Base-by-base conservation (phyloP, 768 basidiomycete species). In the Mycena metata region DNA sequence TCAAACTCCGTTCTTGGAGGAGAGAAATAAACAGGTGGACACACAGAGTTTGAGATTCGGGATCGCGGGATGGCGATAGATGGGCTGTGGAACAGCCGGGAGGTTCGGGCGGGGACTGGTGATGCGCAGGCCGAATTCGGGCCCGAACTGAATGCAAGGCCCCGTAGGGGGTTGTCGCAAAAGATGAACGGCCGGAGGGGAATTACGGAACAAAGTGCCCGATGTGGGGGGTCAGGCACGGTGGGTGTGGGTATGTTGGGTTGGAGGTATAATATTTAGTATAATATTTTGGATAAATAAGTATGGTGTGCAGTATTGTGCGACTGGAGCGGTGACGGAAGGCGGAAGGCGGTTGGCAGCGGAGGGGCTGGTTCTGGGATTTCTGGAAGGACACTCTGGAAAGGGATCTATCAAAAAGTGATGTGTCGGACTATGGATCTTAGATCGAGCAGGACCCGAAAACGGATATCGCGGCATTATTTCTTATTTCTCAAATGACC, bases 1-100 rank as follows among this genome's bases (percentile, higher is more conserved):
- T 60, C 65, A 66, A 66, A 60, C 21, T 46, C 57, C 66, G 65
- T 23, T 47, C 12, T 61, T 67, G 46, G 66, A 42, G 54, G 59
- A 23, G 12, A 24, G 11, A 61, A 51, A 8, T n/a, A 23, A 24
- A 23, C 15, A 39, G 6, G 0, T 5, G 36, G 33, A 21, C 10
- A 13, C 30, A 21, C 33, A 15, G 46, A 16, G 10, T n/a, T 16
- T 10, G 5, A 19, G 60, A 26, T 39, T 23, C 47, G 51, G 23
- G n/a, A 42, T 39, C 55, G 21, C 24, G 42, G 42, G 51, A 12
- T 12, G 50, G 41, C 24, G 26, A 57, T 19, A 23, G 36, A 39
- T 26, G 5, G 47, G 39, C 39, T 39, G 9, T 39, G 39, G 39
- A 39, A 35, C 35, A 41, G 1, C 17, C n/a, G 36, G 54, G 9